Conservation (phyloP, 176 grass and related monocot genomes). For the Oryza meridionalis region DNA sequence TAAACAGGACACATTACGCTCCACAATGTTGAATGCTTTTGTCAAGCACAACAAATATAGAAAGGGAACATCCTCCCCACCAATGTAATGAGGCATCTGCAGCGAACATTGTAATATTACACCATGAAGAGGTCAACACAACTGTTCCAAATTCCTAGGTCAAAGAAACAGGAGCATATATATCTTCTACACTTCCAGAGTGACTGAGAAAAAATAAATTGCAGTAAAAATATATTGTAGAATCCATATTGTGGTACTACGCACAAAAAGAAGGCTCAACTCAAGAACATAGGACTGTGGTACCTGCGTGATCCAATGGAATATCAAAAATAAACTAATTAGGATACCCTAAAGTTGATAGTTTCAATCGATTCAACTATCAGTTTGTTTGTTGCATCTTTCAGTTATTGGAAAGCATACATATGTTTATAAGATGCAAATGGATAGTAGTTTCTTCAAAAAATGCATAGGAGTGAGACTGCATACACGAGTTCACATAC, state of each 20-base stretch:
- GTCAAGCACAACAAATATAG: constrained; percentile 17
- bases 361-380: constrained; percentile 7
- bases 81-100: constrained; percentile 1
- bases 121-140: not conserved
- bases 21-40: constrained; percentile 17
- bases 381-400: not conserved
- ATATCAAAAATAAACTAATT: constrained; percentile 13
- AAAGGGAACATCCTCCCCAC: not conserved
- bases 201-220: constrained; percentile 2
- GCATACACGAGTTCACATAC: not conserved
- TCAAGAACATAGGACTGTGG: not conserved
- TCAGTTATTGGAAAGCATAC: constrained; percentile 9
- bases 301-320: constrained; percentile 17
- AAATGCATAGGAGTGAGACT: constrained; percentile 25
- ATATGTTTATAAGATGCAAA: constrained; percentile 21
- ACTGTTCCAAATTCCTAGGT: not conserved
- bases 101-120: not conserved
- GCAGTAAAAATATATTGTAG: not conserved
- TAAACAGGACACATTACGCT: not conserved
- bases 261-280: not conserved
- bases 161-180: not conserved
- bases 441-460: not conserved
- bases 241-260: constrained; percentile 12
- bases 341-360: not conserved
- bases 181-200: constrained; percentile 8